Base-by-base conservation (phyloP, 2,329 filamentous ascomycete species). In the Tolypocladium endophyticum region DNA sequence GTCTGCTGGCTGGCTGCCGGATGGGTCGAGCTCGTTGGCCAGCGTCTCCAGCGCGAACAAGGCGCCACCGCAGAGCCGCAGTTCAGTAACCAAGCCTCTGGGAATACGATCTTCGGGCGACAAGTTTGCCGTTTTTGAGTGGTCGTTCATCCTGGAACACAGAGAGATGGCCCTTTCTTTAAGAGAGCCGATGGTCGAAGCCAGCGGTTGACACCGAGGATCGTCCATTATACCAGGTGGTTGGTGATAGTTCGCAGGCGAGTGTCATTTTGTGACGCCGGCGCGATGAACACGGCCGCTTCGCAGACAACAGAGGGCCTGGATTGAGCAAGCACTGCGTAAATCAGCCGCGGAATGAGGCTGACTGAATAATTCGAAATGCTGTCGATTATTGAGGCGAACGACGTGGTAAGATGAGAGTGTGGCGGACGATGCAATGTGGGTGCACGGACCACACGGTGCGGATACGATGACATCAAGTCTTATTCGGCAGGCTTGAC, bases 11-110 rank as follows among this genome's bases (percentile, higher is more conserved):
- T 45, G 35, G n/a, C 28, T 16, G 36, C 4, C 25, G 35, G 35
- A 1, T 18, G 38, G 58, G 9, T 61, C 50, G 9, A 69, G 45
- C 54, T 69, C 67, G 2, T 41, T 23, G 3, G 66, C 61, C 36
- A 69, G 62, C 9, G 61, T 61, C 43, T 69, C 64, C 2, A 69
- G 66, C 14, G 67, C 67, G 52, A 62, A 62, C 18, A 69, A 61
- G 4, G 60, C 57, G 1, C 68, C 68, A 7, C 60, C 64, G 4
- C 67, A 62, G 6, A 69, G 60, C 14, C 68, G 60, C 2, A 69
- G 56, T 43, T 69, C 68, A 28, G 58, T 43, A 11, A 45, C 16
- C 5, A 56, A 20, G 35, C 38, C 14, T 18, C 58, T 20, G 23
- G 12, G 12, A 23, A 20, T 0, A 5, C 28, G 47, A 1, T 36